phyloP scores from a whole-genome alignment of 2,329 filamentous ascomycete genomes.

The Myriosclerotinia scirpicola region DNA sequence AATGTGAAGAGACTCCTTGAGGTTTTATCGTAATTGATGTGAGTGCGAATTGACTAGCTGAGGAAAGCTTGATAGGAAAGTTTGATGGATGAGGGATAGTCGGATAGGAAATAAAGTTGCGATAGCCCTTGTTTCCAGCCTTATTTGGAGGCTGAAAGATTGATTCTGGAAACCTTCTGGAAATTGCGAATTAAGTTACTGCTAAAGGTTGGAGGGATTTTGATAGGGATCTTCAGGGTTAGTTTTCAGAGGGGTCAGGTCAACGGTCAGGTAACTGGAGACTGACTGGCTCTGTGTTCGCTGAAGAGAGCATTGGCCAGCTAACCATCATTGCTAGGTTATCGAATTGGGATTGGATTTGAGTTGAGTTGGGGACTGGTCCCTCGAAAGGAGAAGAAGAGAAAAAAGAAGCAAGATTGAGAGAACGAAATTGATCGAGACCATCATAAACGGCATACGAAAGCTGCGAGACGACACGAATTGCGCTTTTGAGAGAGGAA shows the following conservation, averaged over 20 bases:
- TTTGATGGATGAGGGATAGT: background rate
- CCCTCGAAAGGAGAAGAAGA: conserved; percentile 12
- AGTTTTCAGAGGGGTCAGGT: conserved; percentile 9
- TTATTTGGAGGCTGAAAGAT: conserved; percentile 16
- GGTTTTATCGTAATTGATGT: background rate
- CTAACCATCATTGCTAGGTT: conserved; percentile 8
- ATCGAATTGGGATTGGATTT: background rate
- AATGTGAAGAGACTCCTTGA: background rate
- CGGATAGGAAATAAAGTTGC: conserved; percentile 5
- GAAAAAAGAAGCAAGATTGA: background rate
- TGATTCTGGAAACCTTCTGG: conserved; percentile 8
- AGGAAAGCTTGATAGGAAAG: background rate
- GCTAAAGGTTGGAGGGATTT: no score
- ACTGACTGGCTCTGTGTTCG: background rate
- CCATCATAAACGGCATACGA: background rate
- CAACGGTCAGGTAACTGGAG: background rate
- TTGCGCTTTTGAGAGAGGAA: background rate
- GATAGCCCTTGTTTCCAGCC: conserved; percentile 7
- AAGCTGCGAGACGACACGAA: background rate
- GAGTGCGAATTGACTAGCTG: background rate
- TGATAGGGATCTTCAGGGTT: conserved; percentile 4
- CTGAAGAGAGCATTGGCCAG: conserved; percentile 16
- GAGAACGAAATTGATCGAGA: conserved; percentile 4
- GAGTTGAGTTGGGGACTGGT: background rate
- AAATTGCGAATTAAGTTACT: background rate